Evolutionary conservation across 2,329 filamentous ascomycete genomes (phyloP), one percentile per base, ranked within the genome.

Genomic region (Colletotrichum higginsianum): DNA sequence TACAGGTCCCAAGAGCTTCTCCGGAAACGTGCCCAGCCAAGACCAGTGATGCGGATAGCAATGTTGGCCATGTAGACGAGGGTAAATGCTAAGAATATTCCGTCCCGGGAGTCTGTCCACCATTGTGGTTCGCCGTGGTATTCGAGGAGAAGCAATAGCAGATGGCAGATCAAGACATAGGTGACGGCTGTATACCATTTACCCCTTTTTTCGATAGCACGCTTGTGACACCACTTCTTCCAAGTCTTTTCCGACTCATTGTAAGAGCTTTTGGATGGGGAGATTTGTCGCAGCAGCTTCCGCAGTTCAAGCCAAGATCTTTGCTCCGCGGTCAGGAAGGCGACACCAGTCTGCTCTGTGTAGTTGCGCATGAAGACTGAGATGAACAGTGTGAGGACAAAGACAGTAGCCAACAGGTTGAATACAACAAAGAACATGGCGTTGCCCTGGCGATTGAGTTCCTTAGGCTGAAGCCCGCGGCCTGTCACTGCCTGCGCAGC

Each of bases 331-430:
- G 96, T 99, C 77, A 99, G 85, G 80, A 96, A 99, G 2, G 96
- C 96, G 53, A 99, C 96, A 1, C 96, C 96, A 0, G 96, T 99
- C 82, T 98, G 95, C 82, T 99, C 96, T 0, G 96, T 99, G 82
- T 99, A 99, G 81, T 98, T 99, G 73, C 96, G 94, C 96, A 99
- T 99, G 81, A 99, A 99, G 73, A 99, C 96, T 67, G 96, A 98
- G 58, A 99, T 97, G 81, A 99, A 99, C 79, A 99, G 86, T 1
- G 96, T 99, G 79, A 99, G 87, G 73, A 99, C 93, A 83, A 99
- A 99, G 74, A 99, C 96, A 0, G 96, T 96, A 42, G 95, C 95
- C 77, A 99, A 88, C 79, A 99, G 89, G 82, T 99, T 99, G 90
- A 98, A 99, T 5, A 96, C 87, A 67, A 99, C 90, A 80, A 99